A percentile compares a stretch with the other conserved stretches of the same genome.
phyloP scores from a whole-genome alignment of 192 early-diverging fungal species.

The Coemansia sp. region DNA sequence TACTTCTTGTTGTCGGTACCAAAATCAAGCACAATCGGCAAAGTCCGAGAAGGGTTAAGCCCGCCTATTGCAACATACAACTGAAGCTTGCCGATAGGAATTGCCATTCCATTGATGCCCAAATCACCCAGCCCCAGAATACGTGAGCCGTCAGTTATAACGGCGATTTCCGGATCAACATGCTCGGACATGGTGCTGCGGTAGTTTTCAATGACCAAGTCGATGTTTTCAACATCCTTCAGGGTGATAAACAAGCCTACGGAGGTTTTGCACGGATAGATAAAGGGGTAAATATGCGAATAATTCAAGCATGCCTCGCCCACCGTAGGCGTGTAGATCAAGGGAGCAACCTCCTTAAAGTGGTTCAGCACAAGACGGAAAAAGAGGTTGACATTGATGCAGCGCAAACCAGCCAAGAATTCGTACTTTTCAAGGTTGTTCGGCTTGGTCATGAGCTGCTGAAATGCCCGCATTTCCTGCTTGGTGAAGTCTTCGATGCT shows the following conservation, averaged over 20 bases:
- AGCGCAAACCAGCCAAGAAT: constrained; percentile 76
- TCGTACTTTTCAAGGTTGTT: constrained; percentile 77
- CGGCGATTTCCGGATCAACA: constrained; percentile 75
- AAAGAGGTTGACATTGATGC: constrained; percentile 77
- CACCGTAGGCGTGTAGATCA: constrained; percentile 81
- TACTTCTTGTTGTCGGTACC: constrained; percentile 82
- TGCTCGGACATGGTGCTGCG: constrained; percentile 58
- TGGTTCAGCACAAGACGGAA: constrained; percentile 77
- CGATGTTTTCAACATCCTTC: constrained; percentile 70
- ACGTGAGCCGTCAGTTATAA: constrained; percentile 90
- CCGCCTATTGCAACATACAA: constrained; percentile 83
- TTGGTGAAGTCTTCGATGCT: constrained; percentile 66
- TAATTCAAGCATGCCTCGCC: constrained; percentile 80
- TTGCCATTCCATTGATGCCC: constrained; percentile 92
- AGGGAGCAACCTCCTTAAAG: constrained; percentile 69
- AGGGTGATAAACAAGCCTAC: constrained; percentile 86
- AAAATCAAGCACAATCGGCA: constrained; percentile 89
- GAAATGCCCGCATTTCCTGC: constrained; percentile 72
- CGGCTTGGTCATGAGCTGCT: constrained; percentile 65
- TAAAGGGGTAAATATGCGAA: constrained; percentile 81
- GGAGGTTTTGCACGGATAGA: constrained; percentile 65
- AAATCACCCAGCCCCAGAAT: constrained; percentile 93
- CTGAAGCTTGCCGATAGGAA: constrained; percentile 91
- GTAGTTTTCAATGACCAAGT: constrained; percentile 76
- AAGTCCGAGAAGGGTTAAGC: constrained; percentile 75